Evolutionary conservation across 805 yeast genomes (phyloP).

Genomic region (Metahyphopichia silvanorum): DNA sequence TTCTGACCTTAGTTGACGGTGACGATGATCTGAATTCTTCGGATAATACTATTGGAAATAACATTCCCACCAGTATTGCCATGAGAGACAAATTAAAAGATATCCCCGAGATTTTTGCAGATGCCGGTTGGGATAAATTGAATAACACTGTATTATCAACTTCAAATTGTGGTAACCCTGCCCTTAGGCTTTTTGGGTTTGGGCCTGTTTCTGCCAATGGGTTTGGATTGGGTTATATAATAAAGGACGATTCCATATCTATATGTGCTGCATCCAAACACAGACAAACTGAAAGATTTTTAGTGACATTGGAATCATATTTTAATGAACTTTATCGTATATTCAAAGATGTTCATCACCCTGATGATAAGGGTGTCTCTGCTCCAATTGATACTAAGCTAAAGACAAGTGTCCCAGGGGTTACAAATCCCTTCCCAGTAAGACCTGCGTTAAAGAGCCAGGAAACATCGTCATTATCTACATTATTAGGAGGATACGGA

Average conservation of each 20-base stretch:
- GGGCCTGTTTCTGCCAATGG: constrained; percentile 60
- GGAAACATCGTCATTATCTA: constrained; percentile 15
- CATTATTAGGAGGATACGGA: constrained; percentile 56
- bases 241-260: constrained; percentile 49
- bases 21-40: constrained; percentile 16
- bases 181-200: constrained; percentile 54
- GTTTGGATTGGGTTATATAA: constrained; percentile 55
- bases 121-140: constrained; percentile 82
- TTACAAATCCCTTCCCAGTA: background rate
- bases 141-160: constrained; percentile 74
- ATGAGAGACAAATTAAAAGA: constrained; percentile 17
- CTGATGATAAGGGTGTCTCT: constrained; percentile 10
- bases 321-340: constrained; percentile 42
- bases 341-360: constrained; percentile 20
- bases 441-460: background rate
- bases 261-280: constrained; percentile 59
- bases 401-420: constrained; percentile 18
- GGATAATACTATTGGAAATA: constrained; percentile 27
- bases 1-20: constrained; percentile 12
- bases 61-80: constrained; percentile 4
- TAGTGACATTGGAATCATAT: constrained; percentile 50
- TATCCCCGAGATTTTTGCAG: constrained; percentile 77
- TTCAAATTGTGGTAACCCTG: constrained; percentile 62
- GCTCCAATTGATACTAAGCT: constrained; percentile 24
- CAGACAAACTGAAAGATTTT: constrained; percentile 56